Base-by-base conservation (phyloP, 23 red algal genomes). In the Gracilariopsis chorda region DNA sequence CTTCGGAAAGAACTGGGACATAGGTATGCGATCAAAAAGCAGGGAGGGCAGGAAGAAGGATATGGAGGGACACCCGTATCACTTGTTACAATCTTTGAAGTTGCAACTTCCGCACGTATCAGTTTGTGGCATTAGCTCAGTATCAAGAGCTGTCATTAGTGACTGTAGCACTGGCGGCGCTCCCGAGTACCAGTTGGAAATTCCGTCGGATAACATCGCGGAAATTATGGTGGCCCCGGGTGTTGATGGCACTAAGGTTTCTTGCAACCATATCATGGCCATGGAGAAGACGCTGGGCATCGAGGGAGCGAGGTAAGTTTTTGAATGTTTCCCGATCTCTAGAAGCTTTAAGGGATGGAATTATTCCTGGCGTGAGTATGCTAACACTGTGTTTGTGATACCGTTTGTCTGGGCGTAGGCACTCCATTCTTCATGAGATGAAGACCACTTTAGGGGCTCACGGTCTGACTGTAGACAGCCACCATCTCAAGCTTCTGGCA, bases 181-280 rank as follows among this genome's bases (percentile, higher is more conserved):
- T 39, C 80, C 75, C 10, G 71, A 73, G 34, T 92, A 94, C 58
- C 44, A 99, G 27, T 62, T 99, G 48, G 69, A 94, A 56, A 92
- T 95, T 24, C 93, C 95, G 57, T 91, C 82, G 46, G 94, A 94
- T 1, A 90, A 94, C 62, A 48, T 99, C 14, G 61, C 59, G 8
- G 82, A 76, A 23, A 63, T 99, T 60, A 99, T 99, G 97, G 87
- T 80, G 12, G 69, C 90, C 52, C 62, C 88, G 2, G 97, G 97
- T 28, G 73, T 96, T 20, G 86, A 88, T 68, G 93, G 92, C 2
- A 77, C 46, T 10, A 72, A 90, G 23, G 84, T 93, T 0, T 94
- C 56, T 32, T 96, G 93, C 84, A 99, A 99, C 82, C 97, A 99
- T 88, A 86, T 99, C 30, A 92, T 96, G 82, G 82, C 89, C 40